A percentile compares a stretch with the other conserved stretches of the same genome.
Conservation (phyloP, 2,329 filamentous ascomycete species). For the Cercospora berteroae region DNA sequence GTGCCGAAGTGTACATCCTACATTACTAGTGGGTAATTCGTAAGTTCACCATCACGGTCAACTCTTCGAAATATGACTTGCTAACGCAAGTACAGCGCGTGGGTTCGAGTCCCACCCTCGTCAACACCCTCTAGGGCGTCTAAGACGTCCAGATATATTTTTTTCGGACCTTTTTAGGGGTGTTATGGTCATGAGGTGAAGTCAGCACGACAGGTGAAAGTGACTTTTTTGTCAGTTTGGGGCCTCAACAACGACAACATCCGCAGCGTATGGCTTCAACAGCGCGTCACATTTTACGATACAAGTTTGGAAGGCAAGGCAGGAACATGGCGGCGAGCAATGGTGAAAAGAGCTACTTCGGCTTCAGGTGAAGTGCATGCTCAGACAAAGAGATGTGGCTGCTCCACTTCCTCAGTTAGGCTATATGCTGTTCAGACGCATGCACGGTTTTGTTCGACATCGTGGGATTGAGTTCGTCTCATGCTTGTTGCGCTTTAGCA, state of each 20-base stretch:
- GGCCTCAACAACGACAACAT: not conserved
- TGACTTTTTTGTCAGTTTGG: not conserved
- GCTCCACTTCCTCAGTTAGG: not conserved
- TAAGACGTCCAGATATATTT: not conserved
- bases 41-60: not conserved
- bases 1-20: constrained; percentile 18
- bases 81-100: constrained; percentile 21
- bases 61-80: not conserved
- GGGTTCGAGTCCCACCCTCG: constrained; percentile 34
- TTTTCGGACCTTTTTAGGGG: no score
- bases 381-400: not conserved
- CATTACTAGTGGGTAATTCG: constrained; percentile 29
- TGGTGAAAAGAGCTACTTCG: not conserved
- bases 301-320: not conserved
- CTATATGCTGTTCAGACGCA: not conserved
- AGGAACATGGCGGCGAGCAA: not conserved
- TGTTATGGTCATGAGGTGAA: not conserved
- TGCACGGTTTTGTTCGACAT: not conserved
- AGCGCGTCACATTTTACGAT: not conserved
- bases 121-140: not conserved
- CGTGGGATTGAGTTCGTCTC: not conserved
- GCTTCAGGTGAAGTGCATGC: not conserved
- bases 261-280: not conserved
- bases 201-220: not conserved
- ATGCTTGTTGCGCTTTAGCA: not conserved